Percentiles rank a stretch among this genome's conserved stretches.
phyloP scores from a whole-genome alignment of 495 filamentous ascomycete genomes.

The Hypoxylon lienhwacheense region DNA sequence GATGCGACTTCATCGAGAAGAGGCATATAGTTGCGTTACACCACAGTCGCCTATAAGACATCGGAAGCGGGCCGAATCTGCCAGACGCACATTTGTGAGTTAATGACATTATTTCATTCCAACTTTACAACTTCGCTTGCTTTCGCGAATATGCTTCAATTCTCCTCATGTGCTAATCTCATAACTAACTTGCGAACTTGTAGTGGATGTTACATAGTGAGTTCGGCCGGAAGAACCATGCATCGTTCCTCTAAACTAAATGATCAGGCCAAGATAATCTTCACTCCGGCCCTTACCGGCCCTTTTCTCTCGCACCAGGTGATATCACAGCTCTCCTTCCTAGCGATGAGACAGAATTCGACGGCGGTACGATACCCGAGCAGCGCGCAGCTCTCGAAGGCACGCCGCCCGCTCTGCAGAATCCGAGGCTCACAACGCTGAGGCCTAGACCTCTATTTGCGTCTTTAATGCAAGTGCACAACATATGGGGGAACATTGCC shows the following conservation, averaged over 20 bases:
- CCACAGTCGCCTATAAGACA: slow-evolving; percentile 43
- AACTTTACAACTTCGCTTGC: neutral
- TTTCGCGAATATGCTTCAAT: neutral
- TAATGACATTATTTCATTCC: neutral
- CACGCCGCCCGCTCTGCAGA: slow-evolving; percentile 49
- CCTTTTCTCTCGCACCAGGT: slow-evolving; percentile 48
- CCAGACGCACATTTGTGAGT: slow-evolving; percentile 51
- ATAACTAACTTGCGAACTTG: neutral
- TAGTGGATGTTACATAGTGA: slow-evolving; percentile 56
- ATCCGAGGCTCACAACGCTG: slow-evolving; percentile 46
- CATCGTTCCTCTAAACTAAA: slow-evolving; percentile 12
- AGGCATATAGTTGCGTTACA: slow-evolving; percentile 48
- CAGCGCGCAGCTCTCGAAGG: slow-evolving; percentile 55
- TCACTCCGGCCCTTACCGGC: slow-evolving; percentile 50
- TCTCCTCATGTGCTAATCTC: slow-evolving; percentile 4
- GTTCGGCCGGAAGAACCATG: neutral
- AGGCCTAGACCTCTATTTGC: slow-evolving; percentile 52
- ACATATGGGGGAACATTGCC: slow-evolving; percentile 53
- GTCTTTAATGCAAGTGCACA: slow-evolving; percentile 52
- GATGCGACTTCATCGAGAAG: slow-evolving; percentile 54
- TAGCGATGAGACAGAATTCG: slow-evolving; percentile 51
- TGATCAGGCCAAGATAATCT: slow-evolving; percentile 51
- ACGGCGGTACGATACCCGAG: slow-evolving; percentile 44
- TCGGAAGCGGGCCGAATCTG: slow-evolving; percentile 47
- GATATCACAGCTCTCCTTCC: slow-evolving; percentile 57